These are phyloP conservation scores for Linnemannia zychae DNA, from an alignment of 192 early-diverging fungal species.

Conservation along the genomic window DNA sequence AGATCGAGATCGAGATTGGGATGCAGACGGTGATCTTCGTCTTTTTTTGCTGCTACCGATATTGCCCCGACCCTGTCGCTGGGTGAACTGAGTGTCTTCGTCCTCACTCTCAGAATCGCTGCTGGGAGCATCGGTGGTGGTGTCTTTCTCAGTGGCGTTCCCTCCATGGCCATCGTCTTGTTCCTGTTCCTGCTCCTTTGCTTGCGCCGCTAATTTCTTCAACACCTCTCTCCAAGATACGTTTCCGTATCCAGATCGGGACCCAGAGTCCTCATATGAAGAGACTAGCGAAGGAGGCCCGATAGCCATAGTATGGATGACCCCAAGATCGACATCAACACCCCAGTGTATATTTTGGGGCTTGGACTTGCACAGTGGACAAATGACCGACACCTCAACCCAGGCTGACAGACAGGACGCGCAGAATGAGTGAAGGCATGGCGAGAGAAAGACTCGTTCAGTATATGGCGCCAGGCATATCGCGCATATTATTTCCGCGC, in stretches of 20 bases:
- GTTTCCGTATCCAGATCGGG: neutral
- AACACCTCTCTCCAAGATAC: slow-evolving; percentile 7
- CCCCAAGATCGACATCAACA: slow-evolving; percentile 26
- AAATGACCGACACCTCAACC: slow-evolving; percentile 23
- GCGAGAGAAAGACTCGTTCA: slow-evolving; percentile 34
- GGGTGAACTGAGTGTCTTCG: neutral
- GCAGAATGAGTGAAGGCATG: slow-evolving; percentile 47
- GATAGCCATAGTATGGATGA: slow-evolving; percentile 27
- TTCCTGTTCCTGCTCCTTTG: neutral
- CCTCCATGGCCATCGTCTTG: neutral
- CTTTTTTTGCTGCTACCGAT: neutral
- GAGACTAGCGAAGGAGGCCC: neutral
- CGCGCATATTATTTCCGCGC: slow-evolving; percentile 15
- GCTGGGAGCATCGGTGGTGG: neutral
- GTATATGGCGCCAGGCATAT: slow-evolving; percentile 31
- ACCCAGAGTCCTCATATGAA: neutral
- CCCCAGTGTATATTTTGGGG: slow-evolving; percentile 32
- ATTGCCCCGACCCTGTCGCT: neutral
- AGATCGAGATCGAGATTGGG: slow-evolving; percentile 12
- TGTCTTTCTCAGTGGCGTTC: neutral
- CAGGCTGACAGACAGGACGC: slow-evolving; percentile 37
- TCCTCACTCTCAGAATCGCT: neutral
- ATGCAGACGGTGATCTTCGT: slow-evolving; percentile 17
- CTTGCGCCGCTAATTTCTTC: neutral
- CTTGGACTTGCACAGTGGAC: slow-evolving; percentile 34